Base-by-base conservation (phyloP, 352 stramenopile species). In the Phytophthora uliginosa region DNA sequence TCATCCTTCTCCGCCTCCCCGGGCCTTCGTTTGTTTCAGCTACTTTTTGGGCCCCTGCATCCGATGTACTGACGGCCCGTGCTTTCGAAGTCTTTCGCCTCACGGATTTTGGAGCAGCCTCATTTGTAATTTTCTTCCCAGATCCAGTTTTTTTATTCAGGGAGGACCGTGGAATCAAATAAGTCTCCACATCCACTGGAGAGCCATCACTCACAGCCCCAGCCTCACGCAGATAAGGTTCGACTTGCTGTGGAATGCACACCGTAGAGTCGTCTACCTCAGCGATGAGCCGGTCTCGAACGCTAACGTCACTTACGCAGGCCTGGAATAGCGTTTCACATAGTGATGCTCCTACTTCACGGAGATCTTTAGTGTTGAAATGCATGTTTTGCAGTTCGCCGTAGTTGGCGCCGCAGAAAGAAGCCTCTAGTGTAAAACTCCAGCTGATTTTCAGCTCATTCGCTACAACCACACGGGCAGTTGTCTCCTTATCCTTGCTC, bases 401-500 rank as follows among this genome's bases (percentile, higher is more conserved):
- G 64, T 90, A 91, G 63, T 83, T 92, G 7, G 86, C 82, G 3
- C 93, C 93, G 58, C 91, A 97, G 59, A 98, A 98, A 1, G 89
- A 96, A 2, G 84, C 88, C 66, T 98, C 93, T 0, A 98, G 76
- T 12, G 93, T 98, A 50, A 96, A 98, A 59, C 84, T 91, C 77
- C 84, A 94, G 10, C 48, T 66, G 6, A 98, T 77, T 48, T 88
- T 83, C 9, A 97, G 68, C 51, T 97, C 87, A n/a, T 94, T 86
- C 9, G 86, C 77, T 2, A 95, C 71, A 4, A 98, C 92, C 3
- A 97, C 92, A 7, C 93, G 82, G 9, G 90, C 92, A 12, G 93
- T 95, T 5, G 79, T 90, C 65, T 94, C 86, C 55, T 95, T 94
- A 52, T 89, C 86, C 57, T 78, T 88, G 55, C 87, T 93, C 20